Evolutionary conservation across 2,329 filamentous ascomycete species (phyloP), one percentile per base, ranked within the genome.

Genomic region (Colletotrichum aenigma): DNA sequence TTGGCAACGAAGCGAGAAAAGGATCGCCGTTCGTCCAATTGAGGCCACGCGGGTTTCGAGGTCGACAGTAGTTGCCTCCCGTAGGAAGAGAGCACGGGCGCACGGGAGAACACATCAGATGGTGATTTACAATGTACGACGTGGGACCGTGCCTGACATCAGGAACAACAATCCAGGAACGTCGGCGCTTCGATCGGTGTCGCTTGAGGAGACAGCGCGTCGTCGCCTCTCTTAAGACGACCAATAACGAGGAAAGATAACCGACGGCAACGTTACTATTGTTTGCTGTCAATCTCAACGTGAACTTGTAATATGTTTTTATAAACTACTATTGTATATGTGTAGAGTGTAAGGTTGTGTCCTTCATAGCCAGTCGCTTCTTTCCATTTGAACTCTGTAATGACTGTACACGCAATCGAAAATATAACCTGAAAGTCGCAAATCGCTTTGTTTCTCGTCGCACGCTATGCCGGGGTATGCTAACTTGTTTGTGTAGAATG

Each of bases 391-490:
- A 58, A 62, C 24, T 28, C 13, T 56, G 65, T 74, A 74, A 65
- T 26, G 74, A 76, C 74, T 74, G 65, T 76, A 28, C 32, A 58
- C 60, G 61, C 34, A 66, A 52, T 36, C 55, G 24, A 43, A 66
- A 48, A 62, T 18, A 75, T 36, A 61, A 13, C 34, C 21, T 12
- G 56, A 48, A 26, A 66, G 18, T 38, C 26, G 60, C 12, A 58
- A 62, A 26, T 66, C 36, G 28, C n/a, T 67, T 30, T 58, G 24
- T 28, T 61, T 48, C 43, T 74, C 58, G 58, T 75, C 71, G 66
- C 32, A 76, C 61, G 61, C 61, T 71, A 66, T 75, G 71, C 75
- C 61, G 38, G 66, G 56, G 61, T 75, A 76, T 58, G 64, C 61
- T 55, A 26, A 58, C 6, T 58, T 28, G 55, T 55, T 66, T 58